These are phyloP conservation scores for Coemansia sp. DNA, from an alignment of 192 early-diverging fungal species.

Conservation along the genomic window DNA sequence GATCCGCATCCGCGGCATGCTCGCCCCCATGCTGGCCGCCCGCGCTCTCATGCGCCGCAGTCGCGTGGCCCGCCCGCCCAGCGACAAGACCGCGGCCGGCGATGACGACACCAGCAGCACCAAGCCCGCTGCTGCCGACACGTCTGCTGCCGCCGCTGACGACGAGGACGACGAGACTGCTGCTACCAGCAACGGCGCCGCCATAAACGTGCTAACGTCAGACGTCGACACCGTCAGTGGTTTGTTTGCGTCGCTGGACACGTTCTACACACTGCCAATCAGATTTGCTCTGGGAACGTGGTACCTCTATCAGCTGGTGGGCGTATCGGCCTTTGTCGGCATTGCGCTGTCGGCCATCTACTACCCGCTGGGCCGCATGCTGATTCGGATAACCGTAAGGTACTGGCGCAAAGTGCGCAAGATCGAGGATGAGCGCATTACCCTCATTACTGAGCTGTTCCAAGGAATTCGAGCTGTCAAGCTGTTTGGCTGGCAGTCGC, in stretches of 20 bases:
- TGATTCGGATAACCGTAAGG: constrained; percentile 40
- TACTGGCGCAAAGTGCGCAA: constrained; percentile 47
- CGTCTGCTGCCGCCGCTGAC: constrained; percentile 41
- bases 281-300: constrained; percentile 57
- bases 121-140: constrained; percentile 18
- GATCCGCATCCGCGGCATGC: constrained; percentile 53
- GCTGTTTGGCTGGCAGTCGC: constrained; percentile 73
- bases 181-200: constrained; percentile 43
- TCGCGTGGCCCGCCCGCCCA: constrained; percentile 16
- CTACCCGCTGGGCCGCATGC: constrained; percentile 49
- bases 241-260: constrained; percentile 45
- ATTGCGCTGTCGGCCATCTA: constrained; percentile 57
- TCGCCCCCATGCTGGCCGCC: constrained; percentile 61
- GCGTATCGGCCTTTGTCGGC: constrained; percentile 68
- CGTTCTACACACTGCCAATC: constrained; percentile 54
- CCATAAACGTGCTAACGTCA: constrained; percentile 58
- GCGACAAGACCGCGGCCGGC: constrained; percentile 3
- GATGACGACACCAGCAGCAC: constrained; percentile 13
- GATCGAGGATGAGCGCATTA: constrained; percentile 63
- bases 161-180: constrained; percentile 14
- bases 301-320: constrained; percentile 68
- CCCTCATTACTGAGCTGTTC: constrained; percentile 69
- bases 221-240: constrained; percentile 57
- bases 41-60: constrained; percentile 61
- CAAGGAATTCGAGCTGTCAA: constrained; percentile 86